Conservation (phyloP, 2,329 filamentous ascomycete genomes). For the Cercospora sojina region DNA sequence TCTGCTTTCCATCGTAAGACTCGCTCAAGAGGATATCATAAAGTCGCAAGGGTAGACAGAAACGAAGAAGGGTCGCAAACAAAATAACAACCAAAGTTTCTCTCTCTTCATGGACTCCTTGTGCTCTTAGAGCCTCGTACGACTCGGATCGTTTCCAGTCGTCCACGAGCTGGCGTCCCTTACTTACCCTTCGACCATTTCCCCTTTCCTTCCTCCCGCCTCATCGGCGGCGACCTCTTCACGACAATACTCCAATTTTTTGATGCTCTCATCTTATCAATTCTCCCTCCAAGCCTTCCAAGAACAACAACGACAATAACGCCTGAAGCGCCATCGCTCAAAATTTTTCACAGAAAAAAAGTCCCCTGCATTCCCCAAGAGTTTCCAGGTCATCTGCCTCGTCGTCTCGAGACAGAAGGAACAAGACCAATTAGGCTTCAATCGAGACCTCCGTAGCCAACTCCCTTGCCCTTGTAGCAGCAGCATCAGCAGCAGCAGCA, state of each 20-base stretch:
- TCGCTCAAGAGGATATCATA: constrained; percentile 2
- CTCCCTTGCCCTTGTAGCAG: neutral
- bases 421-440: neutral
- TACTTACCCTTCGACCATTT: no score
- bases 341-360: neutral
- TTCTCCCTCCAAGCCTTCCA: neutral
- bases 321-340: constrained; percentile 2
- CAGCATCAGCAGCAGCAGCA: neutral
- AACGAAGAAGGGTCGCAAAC: neutral
- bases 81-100: neutral
- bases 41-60: neutral
- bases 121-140: no score
- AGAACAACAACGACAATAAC: neutral
- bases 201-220: no score
- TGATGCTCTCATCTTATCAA: neutral
- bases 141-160: no score
- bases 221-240: neutral
- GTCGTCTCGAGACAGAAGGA: neutral
- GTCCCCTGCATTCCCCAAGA: neutral
- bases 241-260: neutral
- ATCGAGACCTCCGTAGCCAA: constrained; percentile 2
- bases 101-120: neutral
- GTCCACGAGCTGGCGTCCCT: neutral
- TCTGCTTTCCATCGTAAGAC: neutral
- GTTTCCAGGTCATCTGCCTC: neutral